Evolutionary conservation across 176 grass and related monocot genomes (phyloP), one percentile per base, ranked within the genome.

Genomic region (Raddia distichophylla): DNA sequence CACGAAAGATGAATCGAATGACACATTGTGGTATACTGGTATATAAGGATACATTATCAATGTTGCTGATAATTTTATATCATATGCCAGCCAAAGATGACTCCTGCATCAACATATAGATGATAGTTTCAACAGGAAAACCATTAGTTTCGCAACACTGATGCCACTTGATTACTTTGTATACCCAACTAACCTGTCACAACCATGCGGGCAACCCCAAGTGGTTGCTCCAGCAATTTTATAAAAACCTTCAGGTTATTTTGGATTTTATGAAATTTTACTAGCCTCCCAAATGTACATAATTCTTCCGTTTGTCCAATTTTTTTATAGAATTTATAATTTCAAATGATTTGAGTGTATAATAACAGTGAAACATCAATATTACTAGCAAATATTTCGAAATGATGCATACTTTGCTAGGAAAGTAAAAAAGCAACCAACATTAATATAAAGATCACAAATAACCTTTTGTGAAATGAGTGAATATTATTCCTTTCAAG

Each of bases 31-130:
- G 53, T 16, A 56, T 52, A 52, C 1, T 13, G 5, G 60, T 18
- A 17, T 12, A 7, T 47, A 46, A 34, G 9, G 3, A 42, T 57
- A 56, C 6, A 69, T 27, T 43, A 20, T 66, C 52, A 45, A 67
- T 75, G 73, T 15, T 64, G 16, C 4, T 54, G 65, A 16, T 3
- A 1, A 40, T 32, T 22, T 42, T 33, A 27, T 40, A 34, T 63
- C 27, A 42, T 63, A 64, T 51, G 32, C 27, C 12, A 12, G 7
- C 3, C 27, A 82, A 67, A 70, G 5, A 44, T 62, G 15, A n/a
- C 45, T 73, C 56, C 71, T 81, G 67, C 50, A 62, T 67, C 70
- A 82, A 45, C 50, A 49, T 71, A 71, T 45, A 85, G 6, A 76
- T 61, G 8, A 10, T 77, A 71, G 47, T 76, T 61, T 34, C 17